phyloP scores from a whole-genome alignment of 2,329 filamentous ascomycete species.

The Aureobasidium vineae region DNA sequence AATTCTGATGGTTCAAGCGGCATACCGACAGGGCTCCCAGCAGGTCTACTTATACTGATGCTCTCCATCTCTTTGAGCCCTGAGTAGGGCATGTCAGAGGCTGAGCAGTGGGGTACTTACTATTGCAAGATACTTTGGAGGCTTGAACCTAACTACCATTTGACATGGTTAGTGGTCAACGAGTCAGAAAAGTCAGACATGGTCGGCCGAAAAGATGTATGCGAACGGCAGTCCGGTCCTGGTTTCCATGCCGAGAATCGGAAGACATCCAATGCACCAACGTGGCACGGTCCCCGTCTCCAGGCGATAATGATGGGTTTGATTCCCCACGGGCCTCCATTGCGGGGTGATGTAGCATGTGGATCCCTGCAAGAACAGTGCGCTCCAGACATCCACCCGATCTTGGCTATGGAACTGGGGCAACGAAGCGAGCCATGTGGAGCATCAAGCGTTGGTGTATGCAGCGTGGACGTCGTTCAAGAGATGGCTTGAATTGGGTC shows the following conservation, averaged over 20 bases:
- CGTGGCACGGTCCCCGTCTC: background rate
- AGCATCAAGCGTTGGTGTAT: background rate
- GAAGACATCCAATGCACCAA: background rate
- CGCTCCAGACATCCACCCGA: background rate
- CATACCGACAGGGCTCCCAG: background rate
- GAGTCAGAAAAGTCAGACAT: slow-evolving; percentile 1
- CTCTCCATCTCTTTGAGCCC: background rate
- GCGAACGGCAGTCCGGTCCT: slow-evolving; percentile 1
- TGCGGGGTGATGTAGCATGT: slow-evolving; percentile 16
- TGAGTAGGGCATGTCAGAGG: background rate
- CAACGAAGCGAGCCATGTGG: slow-evolving; percentile 5
- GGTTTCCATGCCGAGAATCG: slow-evolving; percentile 1
- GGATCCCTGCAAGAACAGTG: slow-evolving; percentile 1
- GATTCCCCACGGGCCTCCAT: slow-evolving; percentile 13
- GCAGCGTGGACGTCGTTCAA: background rate
- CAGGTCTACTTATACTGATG: background rate
- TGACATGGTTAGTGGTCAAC: background rate
- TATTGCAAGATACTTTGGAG: background rate
- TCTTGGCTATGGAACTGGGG: background rate
- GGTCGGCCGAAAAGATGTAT: background rate
- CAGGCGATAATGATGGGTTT: background rate
- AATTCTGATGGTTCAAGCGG: background rate
- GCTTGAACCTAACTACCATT: background rate
- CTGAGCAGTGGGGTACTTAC: background rate
- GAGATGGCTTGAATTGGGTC: background rate